Conservation (phyloP, 2,329 filamentous ascomycete genomes). For the Dryadomyces quercus-mongolicae region DNA sequence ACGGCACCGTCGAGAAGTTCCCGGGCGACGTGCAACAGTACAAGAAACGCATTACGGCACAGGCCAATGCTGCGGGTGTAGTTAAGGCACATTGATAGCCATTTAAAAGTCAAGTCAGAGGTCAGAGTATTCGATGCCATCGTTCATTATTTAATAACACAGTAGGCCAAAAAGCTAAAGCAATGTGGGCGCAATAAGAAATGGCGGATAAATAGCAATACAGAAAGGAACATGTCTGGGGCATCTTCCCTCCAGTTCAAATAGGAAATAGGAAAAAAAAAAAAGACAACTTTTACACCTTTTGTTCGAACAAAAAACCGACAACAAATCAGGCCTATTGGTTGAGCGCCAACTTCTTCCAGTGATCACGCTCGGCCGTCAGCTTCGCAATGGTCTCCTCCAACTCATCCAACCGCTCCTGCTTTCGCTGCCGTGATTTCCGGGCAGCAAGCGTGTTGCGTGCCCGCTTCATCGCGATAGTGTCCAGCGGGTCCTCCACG, state of each 20-base stretch:
- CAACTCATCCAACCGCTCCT: conserved; percentile 60
- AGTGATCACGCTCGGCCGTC: conserved; percentile 52
- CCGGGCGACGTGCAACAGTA: conserved; percentile 89
- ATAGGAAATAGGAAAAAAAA: too few relatives aligned
- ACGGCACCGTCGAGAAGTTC: conserved; percentile 91
- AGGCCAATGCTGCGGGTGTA: conserved; percentile 80
- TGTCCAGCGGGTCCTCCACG: conserved; percentile 61
- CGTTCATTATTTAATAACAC: neutral
- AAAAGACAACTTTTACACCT: neutral
- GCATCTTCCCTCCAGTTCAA: conserved; percentile 7
- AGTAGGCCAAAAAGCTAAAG: neutral
- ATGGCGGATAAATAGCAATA: neutral
- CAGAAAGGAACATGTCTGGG: neutral
- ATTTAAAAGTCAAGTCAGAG: neutral
- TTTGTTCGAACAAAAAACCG: neutral
- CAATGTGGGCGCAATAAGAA: neutral
- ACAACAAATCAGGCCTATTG: conserved; percentile 17
- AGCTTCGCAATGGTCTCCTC: conserved; percentile 63
- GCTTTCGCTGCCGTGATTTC: conserved; percentile 82
- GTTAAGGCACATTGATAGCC: conserved; percentile 47
- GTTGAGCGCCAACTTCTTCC: conserved; percentile 44
- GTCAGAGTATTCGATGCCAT: neutral
- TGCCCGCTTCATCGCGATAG: conserved; percentile 79
- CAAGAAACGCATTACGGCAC: conserved; percentile 88
- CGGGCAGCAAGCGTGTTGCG: conserved; percentile 89